Evolutionary conservation across 169 alveolate genomes (phyloP).

Genomic region (Cryptosporidium meleagridis): DNA sequence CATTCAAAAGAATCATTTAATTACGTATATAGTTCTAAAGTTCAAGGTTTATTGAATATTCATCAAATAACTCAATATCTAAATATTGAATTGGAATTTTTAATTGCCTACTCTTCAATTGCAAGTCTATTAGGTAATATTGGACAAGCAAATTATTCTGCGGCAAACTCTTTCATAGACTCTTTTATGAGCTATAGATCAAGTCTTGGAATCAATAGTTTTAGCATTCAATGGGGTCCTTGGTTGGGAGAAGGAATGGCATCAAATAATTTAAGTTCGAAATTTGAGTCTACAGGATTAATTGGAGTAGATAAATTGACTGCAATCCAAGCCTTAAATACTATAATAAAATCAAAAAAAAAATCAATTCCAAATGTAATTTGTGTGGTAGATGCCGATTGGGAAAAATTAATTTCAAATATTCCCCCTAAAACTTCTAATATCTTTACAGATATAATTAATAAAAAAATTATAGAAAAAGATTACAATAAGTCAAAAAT

Average conservation of each 20-base stretch:
- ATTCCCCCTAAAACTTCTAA: conserved; percentile 18
- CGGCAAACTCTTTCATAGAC: conserved; percentile 67
- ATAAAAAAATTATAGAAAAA: not conserved
- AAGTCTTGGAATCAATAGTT: conserved; percentile 30
- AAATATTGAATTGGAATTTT: conserved; percentile 8
- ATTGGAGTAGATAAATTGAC: conserved; percentile 39
- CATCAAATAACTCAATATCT: conserved; percentile 18
- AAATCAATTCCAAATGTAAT: not conserved
- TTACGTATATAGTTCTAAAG: conserved; percentile 81
- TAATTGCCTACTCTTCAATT: conserved; percentile 42
- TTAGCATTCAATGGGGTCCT: conserved; percentile 70
- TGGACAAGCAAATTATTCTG: conserved; percentile 68
- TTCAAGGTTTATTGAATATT: conserved; percentile 59
- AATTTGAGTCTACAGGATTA: conserved; percentile 50
- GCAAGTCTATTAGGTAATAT: conserved; percentile 50
- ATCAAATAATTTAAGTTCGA: not conserved
- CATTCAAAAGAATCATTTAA: conserved; percentile 76
- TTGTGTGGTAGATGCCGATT: conserved; percentile 24
- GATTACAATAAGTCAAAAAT: not conserved
- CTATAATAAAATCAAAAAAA: not conserved
- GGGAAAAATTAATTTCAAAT: conserved; percentile 26
- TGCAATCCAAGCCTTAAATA: conserved; percentile 19
- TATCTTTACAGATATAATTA: conserved; percentile 10
- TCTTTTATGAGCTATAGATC: conserved; percentile 55
- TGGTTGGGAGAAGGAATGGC: conserved; percentile 74